Base-by-base conservation (phyloP, 2,329 filamentous ascomycete genomes). In the Nemania bipapillata region DNA sequence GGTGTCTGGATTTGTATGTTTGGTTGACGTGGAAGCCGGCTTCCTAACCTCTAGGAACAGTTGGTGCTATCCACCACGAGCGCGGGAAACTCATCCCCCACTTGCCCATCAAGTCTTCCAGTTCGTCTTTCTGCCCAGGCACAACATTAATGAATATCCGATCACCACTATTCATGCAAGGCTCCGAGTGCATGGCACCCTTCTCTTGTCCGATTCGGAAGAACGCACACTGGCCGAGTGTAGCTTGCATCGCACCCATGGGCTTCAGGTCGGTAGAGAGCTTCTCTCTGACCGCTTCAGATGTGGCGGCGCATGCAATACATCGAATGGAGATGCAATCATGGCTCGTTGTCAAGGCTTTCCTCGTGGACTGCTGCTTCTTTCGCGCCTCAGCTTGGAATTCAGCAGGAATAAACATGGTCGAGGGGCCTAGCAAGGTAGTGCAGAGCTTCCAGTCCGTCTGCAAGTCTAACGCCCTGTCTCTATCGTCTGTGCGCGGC, bases 391-490 rank as follows among this genome's bases (percentile, higher is more conserved):
- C 37, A 0, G 67, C 9, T 32, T 80, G 79, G 42, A 79, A 72
- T 0, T 70, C 22, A 0, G 75, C 35, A 1, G 79, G 75, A 24
- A 83, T 78, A 76, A 86, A 86, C 20, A 85, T 75, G 0, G 84
- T 86, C 2, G 79, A 73, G 0, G 84, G 82, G 2, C 84, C 84
- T 1, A 84, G 78, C 9, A 86, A 78, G 0, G 83, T 82, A 2
- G 83, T 80, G 70, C 81, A 82, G 0, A 86, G 77, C 75, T 86
- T 86, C 83, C 83, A 86, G 70, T 82, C 77, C n/a, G 82, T 82
- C 52, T 77, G 75, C 20, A 75, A 65, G 50, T 76, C 63, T 12
- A 73, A 45, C 28, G 55, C 35, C 11, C 50, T 49, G 35, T 64
- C 60, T 9, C 12, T 20, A 30, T 32, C 35, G 3, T 57, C 24